phyloP scores from a whole-genome alignment of 495 filamentous ascomycete genomes.

The Sporormia fimetaria region DNA sequence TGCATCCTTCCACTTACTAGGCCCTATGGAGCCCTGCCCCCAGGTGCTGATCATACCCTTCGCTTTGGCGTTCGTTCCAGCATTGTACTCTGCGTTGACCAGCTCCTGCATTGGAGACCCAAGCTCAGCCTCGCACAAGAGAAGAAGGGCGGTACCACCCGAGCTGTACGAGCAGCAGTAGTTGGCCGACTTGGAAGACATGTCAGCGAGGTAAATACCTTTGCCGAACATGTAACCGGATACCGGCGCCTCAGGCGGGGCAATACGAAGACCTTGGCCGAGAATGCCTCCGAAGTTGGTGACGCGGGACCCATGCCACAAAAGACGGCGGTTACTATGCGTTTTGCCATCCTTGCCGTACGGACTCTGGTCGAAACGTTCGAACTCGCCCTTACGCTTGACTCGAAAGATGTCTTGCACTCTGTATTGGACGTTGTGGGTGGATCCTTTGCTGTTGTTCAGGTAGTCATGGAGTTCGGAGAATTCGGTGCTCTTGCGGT shows the following conservation, averaged over 20 bases:
- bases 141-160: constrained; percentile 42
- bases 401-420: constrained; percentile 66
- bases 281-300: constrained; percentile 80
- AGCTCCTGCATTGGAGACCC: constrained; percentile 58
- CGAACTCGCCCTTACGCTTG: constrained; percentile 59
- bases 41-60: constrained; percentile 52
- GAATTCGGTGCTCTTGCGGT: constrained; percentile 50
- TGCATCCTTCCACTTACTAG: constrained; percentile 66
- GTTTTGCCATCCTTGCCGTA: constrained; percentile 39
- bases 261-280: constrained; percentile 74
- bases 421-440: neutral
- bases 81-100: constrained; percentile 41
- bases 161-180: constrained; percentile 51
- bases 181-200: constrained; percentile 63
- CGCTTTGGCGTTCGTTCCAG: constrained; percentile 49
- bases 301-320: constrained; percentile 74
- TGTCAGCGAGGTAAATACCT: constrained; percentile 84
- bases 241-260: constrained; percentile 70
- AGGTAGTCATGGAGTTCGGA: constrained; percentile 53
- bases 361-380: constrained; percentile 49
- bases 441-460: constrained; percentile 28
- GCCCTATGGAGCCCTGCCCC: constrained; percentile 51
- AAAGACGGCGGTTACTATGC: constrained; percentile 50
- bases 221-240: constrained; percentile 77
- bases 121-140: constrained; percentile 73